These are phyloP conservation scores for Blastobotrys americana DNA, from an alignment of 805 yeast genomes.

Conservation along the genomic window DNA sequence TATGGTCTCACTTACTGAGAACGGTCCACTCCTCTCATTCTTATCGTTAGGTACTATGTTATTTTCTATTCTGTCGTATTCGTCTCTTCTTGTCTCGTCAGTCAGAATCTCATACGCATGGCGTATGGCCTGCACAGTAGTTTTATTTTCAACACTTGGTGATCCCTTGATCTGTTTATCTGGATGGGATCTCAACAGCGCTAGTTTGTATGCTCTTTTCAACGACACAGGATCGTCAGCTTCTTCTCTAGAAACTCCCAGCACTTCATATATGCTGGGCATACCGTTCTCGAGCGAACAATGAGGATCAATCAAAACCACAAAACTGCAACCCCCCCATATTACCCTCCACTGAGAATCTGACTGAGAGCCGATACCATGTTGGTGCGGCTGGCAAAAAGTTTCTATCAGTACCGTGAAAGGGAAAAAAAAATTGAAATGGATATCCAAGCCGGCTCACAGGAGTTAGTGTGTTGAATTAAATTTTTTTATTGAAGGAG, in stretches of 20 bases:
- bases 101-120: constrained; percentile 56
- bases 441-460: too few species aligned
- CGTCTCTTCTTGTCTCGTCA: constrained; percentile 33
- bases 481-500: too few species aligned
- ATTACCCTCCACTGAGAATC: too few species aligned
- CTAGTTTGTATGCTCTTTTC: constrained; percentile 55
- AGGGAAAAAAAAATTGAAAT: too few species aligned
- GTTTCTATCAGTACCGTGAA: too few species aligned
- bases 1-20: constrained; percentile 48
- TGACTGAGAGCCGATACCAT: too few species aligned
- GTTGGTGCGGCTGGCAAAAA: too few species aligned
- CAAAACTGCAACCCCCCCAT: too few species aligned
- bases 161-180: constrained; percentile 44
- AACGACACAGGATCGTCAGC: constrained; percentile 32
- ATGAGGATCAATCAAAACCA: too few species aligned
- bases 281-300: too few species aligned
- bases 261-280: constrained; percentile 43
- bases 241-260: constrained; percentile 40
- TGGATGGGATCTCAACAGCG: constrained; percentile 65
- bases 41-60: constrained; percentile 12
- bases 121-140: constrained; percentile 42
- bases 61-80: constrained; percentile 48
- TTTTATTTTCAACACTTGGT: constrained; percentile 1
- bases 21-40: neutral
- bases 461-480: too few species aligned